These are phyloP conservation scores for Acer saccharum DNA, from an alignment of 345 rosid genomes.

Conservation along the genomic window DNA sequence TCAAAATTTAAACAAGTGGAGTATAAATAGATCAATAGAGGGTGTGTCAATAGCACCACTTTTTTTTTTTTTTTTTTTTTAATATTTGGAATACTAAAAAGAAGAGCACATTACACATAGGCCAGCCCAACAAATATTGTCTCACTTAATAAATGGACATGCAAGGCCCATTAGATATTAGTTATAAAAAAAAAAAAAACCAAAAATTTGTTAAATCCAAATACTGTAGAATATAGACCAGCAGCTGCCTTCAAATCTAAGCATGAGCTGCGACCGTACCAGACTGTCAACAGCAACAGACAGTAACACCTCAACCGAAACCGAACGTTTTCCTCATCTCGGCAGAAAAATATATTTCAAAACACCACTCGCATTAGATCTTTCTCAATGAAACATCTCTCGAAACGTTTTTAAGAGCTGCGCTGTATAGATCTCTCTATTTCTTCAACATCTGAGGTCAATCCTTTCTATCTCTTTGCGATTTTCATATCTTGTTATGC, in stretches of 20 bases:
- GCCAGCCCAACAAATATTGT: too few relatives aligned
- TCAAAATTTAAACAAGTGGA: too few relatives aligned
- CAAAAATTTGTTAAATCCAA: too few relatives aligned
- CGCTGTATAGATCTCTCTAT: neutral
- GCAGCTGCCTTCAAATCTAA: neutral
- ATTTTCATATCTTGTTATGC: neutral
- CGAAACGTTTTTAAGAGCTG: neutral
- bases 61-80: too few relatives aligned
- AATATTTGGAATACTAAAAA: too few relatives aligned
- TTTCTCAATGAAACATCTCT: neutral
- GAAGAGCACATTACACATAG: too few relatives aligned
- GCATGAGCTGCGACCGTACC: neutral
- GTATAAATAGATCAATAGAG: too few relatives aligned
- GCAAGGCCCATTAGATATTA: neutral
- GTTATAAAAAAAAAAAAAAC: too few relatives aligned
- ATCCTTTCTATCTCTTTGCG: neutral
- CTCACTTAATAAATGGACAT: too few relatives aligned
- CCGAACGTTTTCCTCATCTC: neutral
- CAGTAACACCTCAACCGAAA: neutral
- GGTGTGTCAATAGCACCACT: too few relatives aligned
- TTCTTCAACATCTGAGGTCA: slow-evolving; percentile 17
- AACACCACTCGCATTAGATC: slow-evolving; percentile 20
- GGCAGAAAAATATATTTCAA: neutral
- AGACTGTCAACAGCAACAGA: neutral
- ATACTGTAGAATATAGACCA: too few relatives aligned